These are phyloP conservation scores for Flaveria brownii DNA, from an alignment of 129 eudicot genomes.

Conservation along the genomic window DNA sequence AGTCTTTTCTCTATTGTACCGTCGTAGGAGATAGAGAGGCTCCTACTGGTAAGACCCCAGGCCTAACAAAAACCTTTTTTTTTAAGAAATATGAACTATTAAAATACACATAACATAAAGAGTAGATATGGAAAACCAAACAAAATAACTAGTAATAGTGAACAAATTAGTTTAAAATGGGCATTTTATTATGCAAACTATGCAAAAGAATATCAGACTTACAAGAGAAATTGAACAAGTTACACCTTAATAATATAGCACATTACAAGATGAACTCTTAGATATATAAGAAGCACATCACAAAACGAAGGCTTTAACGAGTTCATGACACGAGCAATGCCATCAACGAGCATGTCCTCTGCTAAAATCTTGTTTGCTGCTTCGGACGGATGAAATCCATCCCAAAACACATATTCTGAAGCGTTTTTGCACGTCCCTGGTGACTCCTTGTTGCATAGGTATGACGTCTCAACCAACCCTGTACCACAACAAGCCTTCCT, in stretches of 20 bases:
- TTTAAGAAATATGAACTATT: too few species aligned
- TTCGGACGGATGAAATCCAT: slow-evolving; percentile 85
- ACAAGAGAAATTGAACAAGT: neutral
- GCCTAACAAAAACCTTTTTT: too few species aligned
- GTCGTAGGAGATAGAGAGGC: too few species aligned
- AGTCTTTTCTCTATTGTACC: too few species aligned
- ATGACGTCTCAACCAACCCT: slow-evolving; percentile 82
- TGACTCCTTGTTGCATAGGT: slow-evolving; percentile 64
- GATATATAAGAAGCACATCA: neutral
- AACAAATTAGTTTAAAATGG: neutral
- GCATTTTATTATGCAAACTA: neutral
- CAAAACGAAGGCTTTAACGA: slow-evolving; percentile 5
- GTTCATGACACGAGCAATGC: slow-evolving; percentile 64
- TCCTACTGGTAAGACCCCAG: too few species aligned
- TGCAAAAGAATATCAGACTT: neutral
- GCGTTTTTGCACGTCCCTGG: slow-evolving; percentile 89
- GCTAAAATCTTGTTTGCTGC: slow-evolving; percentile 76
- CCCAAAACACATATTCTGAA: slow-evolving; percentile 86
- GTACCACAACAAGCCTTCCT: slow-evolving; percentile 94
- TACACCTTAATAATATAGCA: neutral
- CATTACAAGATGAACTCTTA: neutral
- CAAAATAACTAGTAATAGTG: too few species aligned
- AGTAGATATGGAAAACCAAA: too few species aligned
- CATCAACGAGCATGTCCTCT: slow-evolving; percentile 60
- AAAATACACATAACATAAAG: too few species aligned